A percentile compares a stretch with the other conserved stretches of the same genome.
Evolutionary conservation across 331 rosid genomes (phyloP).

Genomic region (Pyracantha coccinea): DNA sequence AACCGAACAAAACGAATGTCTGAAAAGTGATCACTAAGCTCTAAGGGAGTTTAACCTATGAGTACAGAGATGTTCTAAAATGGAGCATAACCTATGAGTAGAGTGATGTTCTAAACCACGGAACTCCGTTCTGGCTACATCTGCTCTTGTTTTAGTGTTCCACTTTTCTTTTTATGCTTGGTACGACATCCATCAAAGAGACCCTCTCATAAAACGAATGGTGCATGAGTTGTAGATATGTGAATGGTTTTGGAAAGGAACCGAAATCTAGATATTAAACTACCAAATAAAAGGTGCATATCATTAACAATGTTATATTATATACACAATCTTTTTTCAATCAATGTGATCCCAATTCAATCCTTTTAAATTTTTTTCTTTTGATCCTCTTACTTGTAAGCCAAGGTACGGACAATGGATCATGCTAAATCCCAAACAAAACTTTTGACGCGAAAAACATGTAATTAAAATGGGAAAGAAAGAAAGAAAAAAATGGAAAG

Average conservation of each 20-base stretch:
- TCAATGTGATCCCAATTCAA: no score
- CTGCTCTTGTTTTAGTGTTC: no score
- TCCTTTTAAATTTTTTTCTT: not conserved
- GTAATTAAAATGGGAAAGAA: not conserved
- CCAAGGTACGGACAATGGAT: not conserved
- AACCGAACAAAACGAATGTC: conserved; percentile 80
- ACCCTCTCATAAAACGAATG: not conserved
- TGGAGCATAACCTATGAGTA: no score
- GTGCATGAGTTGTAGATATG: not conserved
- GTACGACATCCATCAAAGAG: not conserved
- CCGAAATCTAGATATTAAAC: not conserved
- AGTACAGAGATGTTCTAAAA: no score
- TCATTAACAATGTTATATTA: no score
- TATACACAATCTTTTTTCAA: no score
- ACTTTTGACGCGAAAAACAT: not conserved
- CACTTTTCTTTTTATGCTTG: no score
- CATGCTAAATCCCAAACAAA: not conserved
- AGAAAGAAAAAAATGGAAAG: not conserved
- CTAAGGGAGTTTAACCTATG: conserved; percentile 22
- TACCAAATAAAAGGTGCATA: no score
- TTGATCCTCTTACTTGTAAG: not conserved
- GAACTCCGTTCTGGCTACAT: no score
- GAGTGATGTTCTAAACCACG: no score
- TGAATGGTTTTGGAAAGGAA: not conserved
- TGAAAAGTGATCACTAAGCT: conserved; percentile 53